Conservation (phyloP, 495 filamentous ascomycete species). For the Trypethelium eluteriae region DNA sequence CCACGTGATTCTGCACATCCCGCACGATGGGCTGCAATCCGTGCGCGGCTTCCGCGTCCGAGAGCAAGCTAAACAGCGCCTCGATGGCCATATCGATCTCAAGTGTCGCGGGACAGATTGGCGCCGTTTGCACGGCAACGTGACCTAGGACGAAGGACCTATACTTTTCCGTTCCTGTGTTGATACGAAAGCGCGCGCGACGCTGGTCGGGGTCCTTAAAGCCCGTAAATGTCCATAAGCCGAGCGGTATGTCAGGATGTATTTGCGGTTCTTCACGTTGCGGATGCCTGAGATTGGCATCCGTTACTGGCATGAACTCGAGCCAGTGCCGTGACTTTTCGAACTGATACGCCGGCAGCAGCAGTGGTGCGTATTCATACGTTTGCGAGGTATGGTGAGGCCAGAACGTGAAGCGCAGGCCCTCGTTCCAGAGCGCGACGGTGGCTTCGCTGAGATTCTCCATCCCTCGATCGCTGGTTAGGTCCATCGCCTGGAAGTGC, state of each 20-base stretch:
- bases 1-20: constrained; percentile 37
- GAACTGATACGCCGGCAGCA: constrained; percentile 22
- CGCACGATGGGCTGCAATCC: constrained; percentile 34
- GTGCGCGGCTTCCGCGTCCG: constrained; percentile 23
- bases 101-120: constrained; percentile 43
- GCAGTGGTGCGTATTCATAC: constrained; percentile 10
- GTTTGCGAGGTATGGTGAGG: constrained; percentile 20
- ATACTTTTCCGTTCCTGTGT: constrained; percentile 39
- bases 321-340: constrained; percentile 20
- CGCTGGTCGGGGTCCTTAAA: constrained; percentile 37
- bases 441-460: constrained; percentile 17
- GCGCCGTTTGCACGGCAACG: constrained; percentile 41
- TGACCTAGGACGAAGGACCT: constrained; percentile 38
- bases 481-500: constrained; percentile 21
- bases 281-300: neutral
- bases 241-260: neutral
- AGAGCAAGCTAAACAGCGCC: constrained; percentile 37
- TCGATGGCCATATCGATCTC: constrained; percentile 45
- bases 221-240: neutral
- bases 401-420: constrained; percentile 21
- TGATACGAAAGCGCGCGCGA: constrained; percentile 42
- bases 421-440: constrained; percentile 24
- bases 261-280: neutral
- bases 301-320: constrained; percentile 8
- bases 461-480: neutral